Conservation (phyloP, 305 asterid genomes). For the Salvia sclarea region DNA sequence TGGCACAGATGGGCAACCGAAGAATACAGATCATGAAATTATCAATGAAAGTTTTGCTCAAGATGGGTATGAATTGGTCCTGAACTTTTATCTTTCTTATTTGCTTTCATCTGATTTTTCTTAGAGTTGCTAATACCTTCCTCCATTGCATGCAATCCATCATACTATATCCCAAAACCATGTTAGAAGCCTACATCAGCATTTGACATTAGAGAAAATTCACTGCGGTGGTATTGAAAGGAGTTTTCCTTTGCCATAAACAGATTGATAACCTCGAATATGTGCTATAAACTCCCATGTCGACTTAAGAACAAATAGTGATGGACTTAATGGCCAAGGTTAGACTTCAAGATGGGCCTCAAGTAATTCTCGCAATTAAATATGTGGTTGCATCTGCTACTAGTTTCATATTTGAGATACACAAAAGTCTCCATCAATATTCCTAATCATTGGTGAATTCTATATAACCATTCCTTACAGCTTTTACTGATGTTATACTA, state of each 20-base stretch:
- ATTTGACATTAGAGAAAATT: neutral
- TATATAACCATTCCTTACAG: neutral
- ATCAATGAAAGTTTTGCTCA: slow-evolving; percentile 62
- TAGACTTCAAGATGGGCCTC: slow-evolving; percentile 8
- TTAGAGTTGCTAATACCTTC: slow-evolving; percentile 11
- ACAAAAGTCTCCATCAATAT: neutral
- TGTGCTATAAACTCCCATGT: neutral
- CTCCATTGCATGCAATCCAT: slow-evolving; percentile 24
- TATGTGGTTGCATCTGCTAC: neutral
- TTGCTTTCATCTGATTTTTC: slow-evolving; percentile 12
- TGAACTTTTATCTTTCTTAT: slow-evolving; percentile 14
- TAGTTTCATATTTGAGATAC: neutral
- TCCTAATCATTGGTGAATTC: neutral
- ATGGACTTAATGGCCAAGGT: neutral
- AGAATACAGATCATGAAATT: slow-evolving; percentile 45
- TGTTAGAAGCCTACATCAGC: neutral
- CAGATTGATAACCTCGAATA: neutral
- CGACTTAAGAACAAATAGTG: neutral
- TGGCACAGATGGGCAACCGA: slow-evolving; percentile 71
- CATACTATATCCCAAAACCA: neutral
- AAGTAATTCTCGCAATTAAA: neutral
- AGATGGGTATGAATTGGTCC: slow-evolving; percentile 68
- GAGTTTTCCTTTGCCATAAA: neutral
- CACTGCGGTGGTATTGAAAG: neutral
- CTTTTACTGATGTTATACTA: slow-evolving; percentile 7